A percentile compares a stretch with the other conserved stretches of the same genome.
phyloP scores from a whole-genome alignment of 495 filamentous ascomycete species.

The Aspergillus leporis region DNA sequence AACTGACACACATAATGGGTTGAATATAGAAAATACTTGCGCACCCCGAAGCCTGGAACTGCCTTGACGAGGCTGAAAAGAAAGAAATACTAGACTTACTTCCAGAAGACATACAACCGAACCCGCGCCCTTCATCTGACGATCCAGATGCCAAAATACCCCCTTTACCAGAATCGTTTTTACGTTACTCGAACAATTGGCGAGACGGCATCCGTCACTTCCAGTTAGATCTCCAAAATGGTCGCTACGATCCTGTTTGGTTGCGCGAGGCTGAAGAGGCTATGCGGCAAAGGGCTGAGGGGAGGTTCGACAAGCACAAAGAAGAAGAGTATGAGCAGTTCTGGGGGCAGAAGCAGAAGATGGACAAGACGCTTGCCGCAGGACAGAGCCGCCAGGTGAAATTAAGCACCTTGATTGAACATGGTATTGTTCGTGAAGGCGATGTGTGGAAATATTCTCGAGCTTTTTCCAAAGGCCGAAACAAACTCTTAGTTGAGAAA shows the following conservation, averaged over 20 bases:
- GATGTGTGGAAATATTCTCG: constrained; percentile 53
- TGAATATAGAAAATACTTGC: constrained; percentile 58
- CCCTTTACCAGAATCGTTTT: constrained; percentile 43
- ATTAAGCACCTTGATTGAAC: constrained; percentile 43
- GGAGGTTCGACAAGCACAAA: constrained; percentile 71
- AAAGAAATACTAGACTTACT: constrained; percentile 55
- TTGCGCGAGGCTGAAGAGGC: constrained; percentile 62
- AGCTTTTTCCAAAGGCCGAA: constrained; percentile 28
- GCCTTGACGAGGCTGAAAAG: constrained; percentile 56
- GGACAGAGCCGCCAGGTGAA: constrained; percentile 54
- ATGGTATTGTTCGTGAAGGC: constrained; percentile 47
- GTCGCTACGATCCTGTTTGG: constrained; percentile 68
- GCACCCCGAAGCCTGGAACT: constrained; percentile 57
- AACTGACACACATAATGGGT: background rate
- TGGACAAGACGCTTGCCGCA: constrained; percentile 33
- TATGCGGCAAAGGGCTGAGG: constrained; percentile 58
- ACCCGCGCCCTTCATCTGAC: constrained; percentile 33
- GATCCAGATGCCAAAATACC: constrained; percentile 35
- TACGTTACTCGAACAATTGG: constrained; percentile 54
- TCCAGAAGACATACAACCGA: constrained; percentile 48
- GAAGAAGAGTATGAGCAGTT: constrained; percentile 64
- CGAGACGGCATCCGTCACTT: constrained; percentile 51
- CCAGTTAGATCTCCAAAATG: constrained; percentile 60
- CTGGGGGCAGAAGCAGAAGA: constrained; percentile 67
- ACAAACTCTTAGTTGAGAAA: constrained; percentile 47